Conservation (phyloP, 495 filamentous ascomycete genomes). For the Pyronema omphalodes region DNA sequence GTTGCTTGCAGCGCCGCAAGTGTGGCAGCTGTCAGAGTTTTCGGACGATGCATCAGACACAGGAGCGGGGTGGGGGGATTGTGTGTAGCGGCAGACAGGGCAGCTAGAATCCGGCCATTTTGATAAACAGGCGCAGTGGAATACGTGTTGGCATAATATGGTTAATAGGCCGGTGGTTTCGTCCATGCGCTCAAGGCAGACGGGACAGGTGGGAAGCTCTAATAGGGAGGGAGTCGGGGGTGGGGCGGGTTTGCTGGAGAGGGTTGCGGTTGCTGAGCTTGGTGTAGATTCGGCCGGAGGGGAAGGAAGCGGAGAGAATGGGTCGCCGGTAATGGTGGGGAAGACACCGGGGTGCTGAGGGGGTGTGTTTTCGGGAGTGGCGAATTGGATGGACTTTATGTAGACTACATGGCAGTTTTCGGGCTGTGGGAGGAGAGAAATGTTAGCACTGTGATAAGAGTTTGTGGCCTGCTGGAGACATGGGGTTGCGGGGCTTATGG, state of each 20-base stretch:
- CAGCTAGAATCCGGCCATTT: conserved; percentile 92
- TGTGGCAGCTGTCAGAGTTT: conserved; percentile 18
- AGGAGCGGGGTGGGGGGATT: conserved; percentile 26
- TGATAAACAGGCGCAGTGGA: conserved; percentile 89
- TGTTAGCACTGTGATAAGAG: not conserved
- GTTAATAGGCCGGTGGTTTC: conserved; percentile 88
- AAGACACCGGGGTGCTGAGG: conserved; percentile 26
- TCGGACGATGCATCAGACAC: conserved; percentile 18
- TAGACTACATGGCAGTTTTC: conserved; percentile 95
- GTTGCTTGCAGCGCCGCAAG: conserved; percentile 41
- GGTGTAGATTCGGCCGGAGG: conserved; percentile 28
- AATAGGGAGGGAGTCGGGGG: conserved; percentile 79
- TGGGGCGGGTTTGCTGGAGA: conserved; percentile 63
- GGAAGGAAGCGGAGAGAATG: conserved; percentile 37
- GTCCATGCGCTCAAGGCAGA: conserved; percentile 96
- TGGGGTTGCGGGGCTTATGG: not conserved
- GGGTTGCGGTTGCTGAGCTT: conserved; percentile 34
- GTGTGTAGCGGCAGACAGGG: conserved; percentile 83
- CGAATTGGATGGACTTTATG: conserved; percentile 72
- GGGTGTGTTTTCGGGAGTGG: conserved; percentile 27
- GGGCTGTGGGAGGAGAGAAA: conserved; percentile 37
- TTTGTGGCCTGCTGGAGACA: not conserved
- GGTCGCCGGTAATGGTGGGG: conserved; percentile 47
- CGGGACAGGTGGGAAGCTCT: conserved; percentile 88
- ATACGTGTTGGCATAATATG: conserved; percentile 93